Conservation (phyloP, 257 asterid genomes). For the Capsicum rhomboideum region DNA sequence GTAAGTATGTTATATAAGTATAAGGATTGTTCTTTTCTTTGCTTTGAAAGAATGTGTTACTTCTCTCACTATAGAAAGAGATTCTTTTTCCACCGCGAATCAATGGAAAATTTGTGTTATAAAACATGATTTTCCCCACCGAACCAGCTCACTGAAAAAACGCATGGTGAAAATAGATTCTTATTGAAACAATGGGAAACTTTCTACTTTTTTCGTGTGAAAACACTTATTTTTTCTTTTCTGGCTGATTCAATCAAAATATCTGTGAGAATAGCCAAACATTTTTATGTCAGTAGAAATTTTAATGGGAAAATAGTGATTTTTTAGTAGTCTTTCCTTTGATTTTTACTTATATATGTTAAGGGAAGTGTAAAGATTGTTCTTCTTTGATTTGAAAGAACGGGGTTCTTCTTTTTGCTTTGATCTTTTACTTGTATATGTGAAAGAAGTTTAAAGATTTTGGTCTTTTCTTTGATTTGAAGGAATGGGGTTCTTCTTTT, state of each 20-base stretch:
- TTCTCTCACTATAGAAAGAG: neutral
- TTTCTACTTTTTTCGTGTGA: no score
- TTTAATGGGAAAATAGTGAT: no score
- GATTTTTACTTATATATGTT: neutral
- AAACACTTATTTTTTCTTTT: no score
- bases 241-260: no score
- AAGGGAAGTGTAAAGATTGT: conserved; percentile 5
- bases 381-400: neutral
- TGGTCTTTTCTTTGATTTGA: neutral
- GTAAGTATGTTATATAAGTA: neutral
- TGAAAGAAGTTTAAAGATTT: conserved; percentile 3
- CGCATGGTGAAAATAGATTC: no score
- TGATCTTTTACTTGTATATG: neutral
- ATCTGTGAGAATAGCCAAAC: no score
- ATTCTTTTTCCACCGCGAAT: no score
- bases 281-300: no score
- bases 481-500: conserved; percentile 8
- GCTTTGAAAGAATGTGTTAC: neutral
- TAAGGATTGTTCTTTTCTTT: neutral
- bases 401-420: neutral
- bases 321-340: neutral
- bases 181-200: no score
- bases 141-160: no score
- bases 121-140: no score
- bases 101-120: no score